A percentile compares a stretch with the other conserved stretches of the same genome.
Evolutionary conservation across 306 rosid genomes (phyloP).

Genomic region (Lathyrus aphaca): DNA sequence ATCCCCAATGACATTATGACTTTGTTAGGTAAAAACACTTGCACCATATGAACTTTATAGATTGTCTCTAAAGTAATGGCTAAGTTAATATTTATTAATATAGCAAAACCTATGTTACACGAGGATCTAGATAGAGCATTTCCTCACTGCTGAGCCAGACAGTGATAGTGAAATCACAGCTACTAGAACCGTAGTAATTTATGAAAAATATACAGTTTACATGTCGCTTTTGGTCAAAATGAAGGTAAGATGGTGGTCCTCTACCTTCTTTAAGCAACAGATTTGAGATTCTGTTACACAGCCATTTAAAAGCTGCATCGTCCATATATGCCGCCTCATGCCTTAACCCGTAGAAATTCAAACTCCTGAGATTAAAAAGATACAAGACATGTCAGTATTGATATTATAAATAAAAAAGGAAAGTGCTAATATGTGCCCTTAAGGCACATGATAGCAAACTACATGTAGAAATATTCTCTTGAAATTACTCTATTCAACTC

Average conservation of each 20-base stretch:
- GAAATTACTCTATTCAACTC: too few species aligned
- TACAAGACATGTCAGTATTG: slow-evolving; percentile 29
- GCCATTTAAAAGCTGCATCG: slow-evolving; percentile 30
- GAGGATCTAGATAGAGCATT: slow-evolving; percentile 26
- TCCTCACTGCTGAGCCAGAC: slow-evolving; percentile 31
- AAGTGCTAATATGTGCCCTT: too few species aligned
- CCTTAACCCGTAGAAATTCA: slow-evolving; percentile 36
- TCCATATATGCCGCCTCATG: slow-evolving; percentile 23
- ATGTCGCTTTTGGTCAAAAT: slow-evolving; percentile 39
- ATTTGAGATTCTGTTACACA: slow-evolving; percentile 31
- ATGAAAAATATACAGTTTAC: slow-evolving; percentile 35
- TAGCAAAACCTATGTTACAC: slow-evolving; percentile 40
- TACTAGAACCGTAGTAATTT: slow-evolving; percentile 35
- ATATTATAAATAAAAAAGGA: background rate
- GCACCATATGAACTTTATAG: background rate
- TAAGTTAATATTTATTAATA: slow-evolving; percentile 38
- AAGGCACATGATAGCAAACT: too few species aligned
- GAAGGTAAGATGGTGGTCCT: slow-evolving; percentile 39
- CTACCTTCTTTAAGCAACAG: slow-evolving; percentile 37
- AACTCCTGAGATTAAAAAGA: slow-evolving; percentile 41
- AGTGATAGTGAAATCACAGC: slow-evolving; percentile 37
- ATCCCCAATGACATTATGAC: background rate
- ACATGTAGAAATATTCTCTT: too few species aligned
- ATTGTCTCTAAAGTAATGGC: slow-evolving; percentile 27
- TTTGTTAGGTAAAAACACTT: slow-evolving; percentile 13